Percentiles rank a stretch among this genome's conserved stretches.
Conservation (phyloP, 345 rosid species). For the Raphanus sativus region DNA sequence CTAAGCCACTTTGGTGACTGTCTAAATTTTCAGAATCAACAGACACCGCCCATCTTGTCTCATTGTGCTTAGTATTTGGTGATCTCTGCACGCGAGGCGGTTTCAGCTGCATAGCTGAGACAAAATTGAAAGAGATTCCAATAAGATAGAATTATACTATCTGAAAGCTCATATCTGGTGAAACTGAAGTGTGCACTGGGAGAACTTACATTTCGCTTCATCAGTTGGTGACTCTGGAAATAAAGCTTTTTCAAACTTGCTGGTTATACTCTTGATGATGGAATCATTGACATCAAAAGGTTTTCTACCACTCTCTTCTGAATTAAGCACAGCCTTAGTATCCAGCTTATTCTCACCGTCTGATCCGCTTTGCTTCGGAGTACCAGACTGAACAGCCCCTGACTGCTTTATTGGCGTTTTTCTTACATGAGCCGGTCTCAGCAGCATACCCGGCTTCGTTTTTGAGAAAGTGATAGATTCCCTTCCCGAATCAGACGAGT, state of each 20-base stretch:
- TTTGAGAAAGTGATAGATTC: conserved; percentile 78
- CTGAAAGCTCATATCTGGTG: conserved; percentile 18
- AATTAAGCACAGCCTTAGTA: conserved; percentile 30
- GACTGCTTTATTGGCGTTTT: conserved; percentile 54
- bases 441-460: conserved; percentile 93
- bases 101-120: conserved; percentile 66
- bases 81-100: conserved; percentile 63
- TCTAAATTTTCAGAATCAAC: conserved; percentile 48
- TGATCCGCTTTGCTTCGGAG: conserved; percentile 26
- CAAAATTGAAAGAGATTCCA: neutral
- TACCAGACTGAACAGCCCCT: conserved; percentile 47
- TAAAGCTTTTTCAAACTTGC: conserved; percentile 47
- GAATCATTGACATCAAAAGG: conserved; percentile 46
- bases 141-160: conserved; percentile 3
- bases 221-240: conserved; percentile 50
- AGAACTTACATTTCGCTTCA: conserved; percentile 59
- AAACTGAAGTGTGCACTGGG: conserved; percentile 17
- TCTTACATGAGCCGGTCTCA: conserved; percentile 77
- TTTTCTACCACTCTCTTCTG: conserved; percentile 43
- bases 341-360: conserved; percentile 40
- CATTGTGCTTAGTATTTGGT: conserved; percentile 48
- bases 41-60: conserved; percentile 42
- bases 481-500: conserved; percentile 45
- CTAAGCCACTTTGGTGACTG: conserved; percentile 32
- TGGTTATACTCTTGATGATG: conserved; percentile 44